These are phyloP conservation scores for Evernia prunastri DNA, from an alignment of 495 filamentous ascomycete species.

Conservation along the genomic window DNA sequence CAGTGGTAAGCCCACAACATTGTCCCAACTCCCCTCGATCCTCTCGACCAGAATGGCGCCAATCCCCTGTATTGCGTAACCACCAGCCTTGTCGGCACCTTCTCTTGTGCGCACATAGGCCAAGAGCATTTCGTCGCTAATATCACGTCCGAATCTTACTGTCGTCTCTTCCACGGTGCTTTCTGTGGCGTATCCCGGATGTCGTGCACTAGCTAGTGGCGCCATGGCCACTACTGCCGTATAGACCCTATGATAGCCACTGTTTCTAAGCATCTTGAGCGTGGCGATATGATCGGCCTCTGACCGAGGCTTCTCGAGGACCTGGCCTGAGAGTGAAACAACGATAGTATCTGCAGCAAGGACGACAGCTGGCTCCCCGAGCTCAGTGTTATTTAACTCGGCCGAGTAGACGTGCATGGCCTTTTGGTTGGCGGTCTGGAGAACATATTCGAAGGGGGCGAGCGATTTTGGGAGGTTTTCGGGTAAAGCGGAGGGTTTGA, in stretches of 20 bases:
- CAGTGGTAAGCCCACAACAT: conserved; percentile 91
- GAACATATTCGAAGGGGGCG: conserved; percentile 81
- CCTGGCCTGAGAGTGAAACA: conserved; percentile 61
- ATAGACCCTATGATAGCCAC: conserved; percentile 64
- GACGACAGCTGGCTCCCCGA: conserved; percentile 73
- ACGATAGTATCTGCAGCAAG: conserved; percentile 91
- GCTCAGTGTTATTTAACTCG: conserved; percentile 51
- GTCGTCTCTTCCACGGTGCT: conserved; percentile 78
- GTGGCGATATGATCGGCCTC: conserved; percentile 77
- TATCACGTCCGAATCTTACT: conserved; percentile 68
- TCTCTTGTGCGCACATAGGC: conserved; percentile 87
- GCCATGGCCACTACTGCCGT: conserved; percentile 78
- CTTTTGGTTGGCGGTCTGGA: conserved; percentile 78
- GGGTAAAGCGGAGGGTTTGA: conserved; percentile 69
- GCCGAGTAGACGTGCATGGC: conserved; percentile 67
- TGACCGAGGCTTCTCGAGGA: conserved; percentile 82
- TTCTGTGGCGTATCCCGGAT: conserved; percentile 82
- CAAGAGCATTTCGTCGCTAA: conserved; percentile 75
- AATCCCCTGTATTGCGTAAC: conserved; percentile 87
- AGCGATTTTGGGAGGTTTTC: conserved; percentile 81
- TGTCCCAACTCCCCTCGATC: conserved; percentile 86
- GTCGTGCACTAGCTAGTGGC: conserved; percentile 64
- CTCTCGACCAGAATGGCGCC: conserved; percentile 80
- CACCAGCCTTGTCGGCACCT: conserved; percentile 92
- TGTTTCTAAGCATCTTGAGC: conserved; percentile 72